A percentile compares a stretch with the other conserved stretches of the same genome.
phyloP scores from a whole-genome alignment of 1,139 yeast genomes.

The Candida dubliniensis region DNA sequence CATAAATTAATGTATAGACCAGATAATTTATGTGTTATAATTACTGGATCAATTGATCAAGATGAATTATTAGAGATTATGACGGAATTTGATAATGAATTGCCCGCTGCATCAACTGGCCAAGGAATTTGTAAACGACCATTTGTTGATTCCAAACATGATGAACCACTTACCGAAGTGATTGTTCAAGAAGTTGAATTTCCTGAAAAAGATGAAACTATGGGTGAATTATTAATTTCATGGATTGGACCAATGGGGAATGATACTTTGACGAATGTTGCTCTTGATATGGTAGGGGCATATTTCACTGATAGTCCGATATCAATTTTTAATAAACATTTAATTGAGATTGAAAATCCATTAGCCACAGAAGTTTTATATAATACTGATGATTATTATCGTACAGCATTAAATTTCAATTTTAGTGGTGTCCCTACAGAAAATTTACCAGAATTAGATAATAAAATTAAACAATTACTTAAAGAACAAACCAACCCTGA shows the following conservation, averaged over 20 bases:
- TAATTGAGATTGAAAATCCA: slow-evolving; percentile 84
- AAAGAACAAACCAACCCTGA: slow-evolving; percentile 46
- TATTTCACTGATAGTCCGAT: slow-evolving; percentile 78
- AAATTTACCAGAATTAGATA: slow-evolving; percentile 52
- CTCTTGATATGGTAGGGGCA: slow-evolving; percentile 69
- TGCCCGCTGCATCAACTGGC: slow-evolving; percentile 37
- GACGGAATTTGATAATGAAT: slow-evolving; percentile 60
- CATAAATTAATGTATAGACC: slow-evolving; percentile 76
- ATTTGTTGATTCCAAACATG: slow-evolving; percentile 71
- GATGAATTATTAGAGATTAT: slow-evolving; percentile 61
- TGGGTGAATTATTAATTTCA: slow-evolving; percentile 71
- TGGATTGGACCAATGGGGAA: slow-evolving; percentile 81
- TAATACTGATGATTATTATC: slow-evolving; percentile 68
- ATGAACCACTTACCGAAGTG: slow-evolving; percentile 40
- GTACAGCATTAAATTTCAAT: slow-evolving; percentile 57
- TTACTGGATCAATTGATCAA: slow-evolving; percentile 84
- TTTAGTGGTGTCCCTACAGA: slow-evolving; percentile 79
- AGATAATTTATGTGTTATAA: slow-evolving; percentile 76
- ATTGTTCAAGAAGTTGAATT: slow-evolving; percentile 60
- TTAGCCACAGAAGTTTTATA: slow-evolving; percentile 70
- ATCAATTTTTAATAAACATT: slow-evolving; percentile 61
- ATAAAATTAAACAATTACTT: slow-evolving; percentile 51
- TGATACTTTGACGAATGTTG: slow-evolving; percentile 57
- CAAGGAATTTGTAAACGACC: slow-evolving; percentile 55
- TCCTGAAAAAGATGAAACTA: slow-evolving; percentile 86